Evolutionary conservation across 2,329 filamentous ascomycete species (phyloP).

Genomic region (Colletotrichum sp.): DNA sequence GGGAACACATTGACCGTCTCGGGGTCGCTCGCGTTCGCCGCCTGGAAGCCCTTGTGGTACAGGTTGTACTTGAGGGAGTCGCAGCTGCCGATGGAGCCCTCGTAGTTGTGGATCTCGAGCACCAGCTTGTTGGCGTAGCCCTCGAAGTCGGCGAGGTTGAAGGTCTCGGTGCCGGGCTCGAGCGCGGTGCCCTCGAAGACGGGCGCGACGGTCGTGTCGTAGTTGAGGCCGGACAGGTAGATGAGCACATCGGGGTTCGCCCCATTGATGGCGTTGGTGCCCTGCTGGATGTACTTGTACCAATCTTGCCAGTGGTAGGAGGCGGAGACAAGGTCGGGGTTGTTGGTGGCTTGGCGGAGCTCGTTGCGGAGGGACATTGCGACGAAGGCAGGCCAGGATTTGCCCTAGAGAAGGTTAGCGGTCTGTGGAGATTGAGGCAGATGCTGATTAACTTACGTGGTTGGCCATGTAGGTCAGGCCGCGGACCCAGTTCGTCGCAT

Average conservation of each 20-base stretch:
- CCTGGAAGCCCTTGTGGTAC: slow-evolving; percentile 57
- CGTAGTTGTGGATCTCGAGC: slow-evolving; percentile 67
- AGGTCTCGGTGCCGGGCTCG: slow-evolving; percentile 49
- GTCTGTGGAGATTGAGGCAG: background rate
- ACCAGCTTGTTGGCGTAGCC: slow-evolving; percentile 60
- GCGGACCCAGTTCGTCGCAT: slow-evolving; percentile 63
- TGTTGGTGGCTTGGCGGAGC: slow-evolving; percentile 48
- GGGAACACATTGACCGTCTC: slow-evolving; percentile 40
- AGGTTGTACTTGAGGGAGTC: slow-evolving; percentile 49
- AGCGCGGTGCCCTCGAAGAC: slow-evolving; percentile 54
- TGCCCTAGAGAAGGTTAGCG: slow-evolving; percentile 35
- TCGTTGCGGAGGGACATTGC: slow-evolving; percentile 62
- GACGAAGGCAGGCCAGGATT: slow-evolving; percentile 50
- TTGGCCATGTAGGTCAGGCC: slow-evolving; percentile 65
- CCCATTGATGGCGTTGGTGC: slow-evolving; percentile 52
- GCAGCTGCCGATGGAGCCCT: slow-evolving; percentile 55
- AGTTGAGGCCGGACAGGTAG: slow-evolving; percentile 64
- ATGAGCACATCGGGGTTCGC: slow-evolving; percentile 59
- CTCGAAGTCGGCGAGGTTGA: slow-evolving; percentile 50
- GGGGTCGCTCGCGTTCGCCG: slow-evolving; percentile 43
- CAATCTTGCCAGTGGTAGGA: slow-evolving; percentile 63
- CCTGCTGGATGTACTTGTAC: slow-evolving; percentile 56
- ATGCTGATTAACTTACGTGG: slow-evolving; percentile 45
- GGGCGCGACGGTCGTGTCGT: slow-evolving; percentile 59
- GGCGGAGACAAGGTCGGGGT: slow-evolving; percentile 31